These are phyloP conservation scores for Pigoraptor vietnamica DNA, from an alignment of 78 protist genomes.

Conservation along the genomic window DNA sequence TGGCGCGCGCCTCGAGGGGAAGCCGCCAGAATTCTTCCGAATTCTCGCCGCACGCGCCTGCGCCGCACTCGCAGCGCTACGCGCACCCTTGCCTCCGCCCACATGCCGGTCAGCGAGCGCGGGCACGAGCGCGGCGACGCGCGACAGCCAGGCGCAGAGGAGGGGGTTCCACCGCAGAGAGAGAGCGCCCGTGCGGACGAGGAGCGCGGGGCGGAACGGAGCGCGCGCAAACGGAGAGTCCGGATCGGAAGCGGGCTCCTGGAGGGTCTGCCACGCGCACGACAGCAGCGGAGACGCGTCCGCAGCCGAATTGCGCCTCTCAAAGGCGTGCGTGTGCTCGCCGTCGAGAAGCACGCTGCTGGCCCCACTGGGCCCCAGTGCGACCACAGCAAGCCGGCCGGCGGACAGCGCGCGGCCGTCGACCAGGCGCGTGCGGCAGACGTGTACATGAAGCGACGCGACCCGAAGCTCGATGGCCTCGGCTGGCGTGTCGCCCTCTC, in stretches of 20 bases:
- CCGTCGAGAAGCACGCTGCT: not conserved
- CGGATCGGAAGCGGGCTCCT: not conserved
- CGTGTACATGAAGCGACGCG: not conserved
- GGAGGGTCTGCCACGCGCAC: not conserved
- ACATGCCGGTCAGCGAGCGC: not conserved
- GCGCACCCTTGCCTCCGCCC: not conserved
- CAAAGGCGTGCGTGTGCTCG: not conserved
- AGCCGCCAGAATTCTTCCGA: not conserved
- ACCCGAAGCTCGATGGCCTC: not conserved
- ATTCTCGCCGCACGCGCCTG: not conserved
- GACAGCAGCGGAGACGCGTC: not conserved
- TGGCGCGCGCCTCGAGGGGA: too few species aligned
- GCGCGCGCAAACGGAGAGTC: not conserved
- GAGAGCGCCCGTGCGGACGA: not conserved
- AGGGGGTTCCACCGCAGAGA: not conserved
- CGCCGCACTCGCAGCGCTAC: not conserved
- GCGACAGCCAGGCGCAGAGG: not conserved
- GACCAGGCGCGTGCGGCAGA: not conserved
- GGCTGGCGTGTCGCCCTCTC: not conserved
- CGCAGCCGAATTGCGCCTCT: too few species aligned
- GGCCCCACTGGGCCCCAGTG: not conserved
- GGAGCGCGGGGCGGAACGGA: not conserved
- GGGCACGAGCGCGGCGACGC: not conserved
- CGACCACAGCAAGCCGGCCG: not conserved
- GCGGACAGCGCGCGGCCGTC: not conserved